phyloP scores from a whole-genome alignment of 306 rosid species.

The Elaeagnus macrophylla region DNA sequence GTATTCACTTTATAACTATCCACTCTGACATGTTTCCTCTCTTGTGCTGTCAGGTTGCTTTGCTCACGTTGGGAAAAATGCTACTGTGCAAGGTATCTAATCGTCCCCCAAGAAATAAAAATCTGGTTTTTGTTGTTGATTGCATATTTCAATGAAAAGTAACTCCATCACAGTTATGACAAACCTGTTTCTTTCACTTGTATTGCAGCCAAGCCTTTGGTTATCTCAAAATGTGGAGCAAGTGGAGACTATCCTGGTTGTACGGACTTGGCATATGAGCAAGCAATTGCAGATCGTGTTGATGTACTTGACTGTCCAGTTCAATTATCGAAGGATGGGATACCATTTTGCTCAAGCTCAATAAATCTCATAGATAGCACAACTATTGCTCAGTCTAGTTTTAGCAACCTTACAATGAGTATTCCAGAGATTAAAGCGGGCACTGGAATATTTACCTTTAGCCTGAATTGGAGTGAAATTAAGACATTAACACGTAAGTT shows the following conservation, averaged over 20 bases:
- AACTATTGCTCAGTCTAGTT: conserved; percentile 35
- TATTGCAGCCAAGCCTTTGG: conserved; percentile 46
- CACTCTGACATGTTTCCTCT: conserved; percentile 9
- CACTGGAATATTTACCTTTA: conserved; percentile 64
- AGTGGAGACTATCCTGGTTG: conserved; percentile 84
- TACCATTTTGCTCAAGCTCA: conserved; percentile 62
- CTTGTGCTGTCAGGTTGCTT: conserved; percentile 56
- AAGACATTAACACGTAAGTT: conserved; percentile 57
- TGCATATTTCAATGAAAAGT: neutral
- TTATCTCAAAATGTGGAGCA: conserved; percentile 76
- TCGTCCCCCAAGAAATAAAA: neutral
- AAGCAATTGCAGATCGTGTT: conserved; percentile 72
- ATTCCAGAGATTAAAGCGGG: conserved; percentile 44
- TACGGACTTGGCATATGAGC: conserved; percentile 46
- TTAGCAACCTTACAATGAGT: conserved; percentile 17
- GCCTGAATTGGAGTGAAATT: conserved; percentile 58
- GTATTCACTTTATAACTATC: neutral
- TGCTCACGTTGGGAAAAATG: conserved; percentile 49
- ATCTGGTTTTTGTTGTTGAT: conserved; percentile 2
- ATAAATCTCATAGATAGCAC: conserved; percentile 73
- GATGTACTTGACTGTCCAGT: conserved; percentile 86
- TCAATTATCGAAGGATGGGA: conserved; percentile 70
- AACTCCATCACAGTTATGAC: neutral
- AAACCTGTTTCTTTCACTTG: conserved; percentile 23
- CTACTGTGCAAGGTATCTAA: conserved; percentile 40